phyloP scores from a whole-genome alignment of 495 filamentous ascomycete species.

The Elasticomyces elasticus region DNA sequence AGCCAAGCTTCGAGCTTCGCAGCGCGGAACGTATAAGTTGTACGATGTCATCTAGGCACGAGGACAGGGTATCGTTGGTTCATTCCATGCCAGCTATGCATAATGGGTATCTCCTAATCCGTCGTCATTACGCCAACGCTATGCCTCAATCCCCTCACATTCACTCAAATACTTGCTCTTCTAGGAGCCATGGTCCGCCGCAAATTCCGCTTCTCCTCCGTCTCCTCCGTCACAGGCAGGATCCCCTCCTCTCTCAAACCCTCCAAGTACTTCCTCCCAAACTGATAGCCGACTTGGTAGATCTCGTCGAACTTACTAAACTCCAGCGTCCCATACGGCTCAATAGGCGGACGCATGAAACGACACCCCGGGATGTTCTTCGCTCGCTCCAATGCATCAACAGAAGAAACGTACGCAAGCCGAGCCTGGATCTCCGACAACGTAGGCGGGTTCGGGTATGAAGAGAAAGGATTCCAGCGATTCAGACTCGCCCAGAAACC shows the following conservation, averaged over 20 bases:
- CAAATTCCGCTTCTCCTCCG: slow-evolving; percentile 78
- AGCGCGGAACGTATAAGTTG: too few relatives aligned
- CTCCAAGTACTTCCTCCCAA: slow-evolving; percentile 67
- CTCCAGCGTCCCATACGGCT: slow-evolving; percentile 85
- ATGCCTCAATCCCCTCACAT: neutral
- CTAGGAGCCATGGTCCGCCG: slow-evolving; percentile 89
- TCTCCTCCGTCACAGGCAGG: slow-evolving; percentile 58
- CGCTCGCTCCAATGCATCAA: slow-evolving; percentile 86
- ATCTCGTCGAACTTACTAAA: slow-evolving; percentile 98
- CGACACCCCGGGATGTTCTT: slow-evolving; percentile 79
- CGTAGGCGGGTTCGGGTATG: slow-evolving; percentile 80
- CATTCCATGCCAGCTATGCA: too few relatives aligned
- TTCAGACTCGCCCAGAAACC: slow-evolving; percentile 90
- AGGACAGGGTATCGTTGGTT: too few relatives aligned
- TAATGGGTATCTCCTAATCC: slow-evolving; percentile 8
- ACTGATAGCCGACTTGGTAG: slow-evolving; percentile 76
- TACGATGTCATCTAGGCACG: too few relatives aligned
- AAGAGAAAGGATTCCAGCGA: slow-evolving; percentile 91
- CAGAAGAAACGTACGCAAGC: slow-evolving; percentile 84
- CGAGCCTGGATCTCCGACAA: slow-evolving; percentile 91
- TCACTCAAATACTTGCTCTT: slow-evolving; percentile 68
- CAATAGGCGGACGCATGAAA: slow-evolving; percentile 93
- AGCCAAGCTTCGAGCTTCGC: too few relatives aligned
- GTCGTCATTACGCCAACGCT: slow-evolving; percentile 1
- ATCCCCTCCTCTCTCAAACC: slow-evolving; percentile 65